Percentiles rank a stretch among this genome's conserved stretches.
These are phyloP conservation scores for Golubevia pallescens DNA, from an alignment of 1,284 basidiomycete genomes.

Conservation along the genomic window DNA sequence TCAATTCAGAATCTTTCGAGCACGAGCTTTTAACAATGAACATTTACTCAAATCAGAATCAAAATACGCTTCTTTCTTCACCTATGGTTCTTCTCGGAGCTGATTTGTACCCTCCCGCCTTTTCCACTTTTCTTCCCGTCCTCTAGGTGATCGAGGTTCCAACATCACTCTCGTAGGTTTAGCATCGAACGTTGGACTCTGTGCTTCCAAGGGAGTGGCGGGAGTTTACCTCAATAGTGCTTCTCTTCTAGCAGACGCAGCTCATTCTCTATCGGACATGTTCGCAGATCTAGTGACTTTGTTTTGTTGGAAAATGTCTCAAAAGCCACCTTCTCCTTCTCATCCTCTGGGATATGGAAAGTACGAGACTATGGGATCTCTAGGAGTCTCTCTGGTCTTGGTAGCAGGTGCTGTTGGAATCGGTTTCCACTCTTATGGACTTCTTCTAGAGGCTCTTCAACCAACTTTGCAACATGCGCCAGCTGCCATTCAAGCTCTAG, in stretches of 20 bases:
- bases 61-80: too few relatives aligned
- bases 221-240: slow-evolving; percentile 74
- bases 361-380: slow-evolving; percentile 90
- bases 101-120: neutral
- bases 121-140: neutral
- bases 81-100: too few relatives aligned
- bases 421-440: slow-evolving; percentile 84
- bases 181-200: slow-evolving; percentile 82
- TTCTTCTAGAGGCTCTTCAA: slow-evolving; percentile 75
- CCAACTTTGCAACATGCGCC: slow-evolving; percentile 71
- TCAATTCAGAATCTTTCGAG: too few relatives aligned
- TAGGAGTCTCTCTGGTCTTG: slow-evolving; percentile 80
- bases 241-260: slow-evolving; percentile 89
- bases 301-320: slow-evolving; percentile 86
- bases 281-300: slow-evolving; percentile 91
- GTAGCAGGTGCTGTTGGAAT: slow-evolving; percentile 85
- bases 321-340: slow-evolving; percentile 75
- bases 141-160: slow-evolving; percentile 47
- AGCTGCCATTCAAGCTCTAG: slow-evolving; percentile 70
- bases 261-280: slow-evolving; percentile 88
- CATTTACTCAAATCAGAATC: too few relatives aligned
- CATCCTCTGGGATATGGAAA: slow-evolving; percentile 91
- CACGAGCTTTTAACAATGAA: too few relatives aligned
- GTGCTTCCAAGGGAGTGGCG: slow-evolving; percentile 76
- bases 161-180: slow-evolving; percentile 71